These are phyloP conservation scores for Penicillium sp. DNA, from an alignment of 2,329 filamentous ascomycete genomes.

Conservation along the genomic window DNA sequence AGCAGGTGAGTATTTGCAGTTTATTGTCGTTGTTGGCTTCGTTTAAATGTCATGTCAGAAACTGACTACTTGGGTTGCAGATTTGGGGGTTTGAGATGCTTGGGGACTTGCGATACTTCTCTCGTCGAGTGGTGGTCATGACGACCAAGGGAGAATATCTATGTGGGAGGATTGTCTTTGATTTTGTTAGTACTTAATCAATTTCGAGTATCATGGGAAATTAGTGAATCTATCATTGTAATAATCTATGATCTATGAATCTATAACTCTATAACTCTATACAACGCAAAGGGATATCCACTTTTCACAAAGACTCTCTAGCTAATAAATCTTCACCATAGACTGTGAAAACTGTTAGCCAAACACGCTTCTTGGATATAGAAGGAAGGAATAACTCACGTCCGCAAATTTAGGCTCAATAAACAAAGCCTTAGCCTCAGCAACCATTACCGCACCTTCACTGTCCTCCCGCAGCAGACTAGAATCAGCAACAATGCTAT, in stretches of 20 bases:
- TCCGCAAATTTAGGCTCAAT: conserved; percentile 39
- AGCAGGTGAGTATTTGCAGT: neutral
- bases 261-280: neutral
- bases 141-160: neutral
- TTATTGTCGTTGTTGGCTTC: no score
- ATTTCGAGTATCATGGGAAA: neutral
- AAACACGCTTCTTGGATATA: neutral
- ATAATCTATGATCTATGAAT: neutral
- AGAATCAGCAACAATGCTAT: conserved; percentile 10
- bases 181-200: neutral
- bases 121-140: conserved; percentile 2
- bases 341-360: conserved; percentile 22
- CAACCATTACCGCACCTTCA: conserved; percentile 29
- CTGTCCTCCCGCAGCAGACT: conserved; percentile 16
- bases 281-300: neutral
- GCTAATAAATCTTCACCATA: conserved; percentile 33
- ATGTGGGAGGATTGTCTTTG: neutral
- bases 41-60: neutral
- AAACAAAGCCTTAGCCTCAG: conserved; percentile 39
- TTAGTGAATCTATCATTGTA: neutral
- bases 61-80: neutral
- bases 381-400: conserved; percentile 20
- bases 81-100: conserved; percentile 7
- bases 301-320: neutral
- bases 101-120: neutral